phyloP scores from a whole-genome alignment of 140 eudicot genomes.

The Bidens hawaiensis region DNA sequence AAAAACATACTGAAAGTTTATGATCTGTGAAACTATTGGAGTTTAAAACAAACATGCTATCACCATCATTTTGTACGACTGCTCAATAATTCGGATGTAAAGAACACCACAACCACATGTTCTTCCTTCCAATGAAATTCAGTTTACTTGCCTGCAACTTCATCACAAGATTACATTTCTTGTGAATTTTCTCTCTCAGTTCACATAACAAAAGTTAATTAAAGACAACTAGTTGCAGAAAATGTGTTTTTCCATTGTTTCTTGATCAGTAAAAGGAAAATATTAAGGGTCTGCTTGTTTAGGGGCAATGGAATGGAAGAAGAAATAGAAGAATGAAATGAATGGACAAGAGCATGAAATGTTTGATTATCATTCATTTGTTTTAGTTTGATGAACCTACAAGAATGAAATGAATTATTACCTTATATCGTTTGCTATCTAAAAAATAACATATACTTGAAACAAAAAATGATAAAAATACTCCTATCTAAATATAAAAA shows the following conservation, averaged over 20 bases:
- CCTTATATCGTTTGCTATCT: no score
- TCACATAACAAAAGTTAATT: not conserved
- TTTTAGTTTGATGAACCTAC: no score
- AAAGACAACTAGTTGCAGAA: not conserved
- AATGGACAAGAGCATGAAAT: no score
- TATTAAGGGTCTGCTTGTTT: no score
- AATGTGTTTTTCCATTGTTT: not conserved
- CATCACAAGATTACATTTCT: conserved; percentile 15
- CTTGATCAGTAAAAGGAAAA: not conserved
- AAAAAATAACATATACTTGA: no score
- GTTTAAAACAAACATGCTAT: conserved; percentile 24
- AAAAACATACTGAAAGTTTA: not conserved
- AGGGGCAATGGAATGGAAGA: no score
- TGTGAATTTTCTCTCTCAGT: not conserved
- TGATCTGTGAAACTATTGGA: conserved; percentile 10
- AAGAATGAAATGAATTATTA: no score
- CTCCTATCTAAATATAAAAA: no score
- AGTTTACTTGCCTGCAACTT: conserved; percentile 7
- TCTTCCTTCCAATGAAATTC: conserved; percentile 17
- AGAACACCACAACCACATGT: conserved; percentile 28
- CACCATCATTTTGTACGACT: conserved; percentile 29
- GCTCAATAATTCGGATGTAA: conserved; percentile 25
- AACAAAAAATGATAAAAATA: no score
- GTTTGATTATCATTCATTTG: no score
- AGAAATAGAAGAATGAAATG: no score